phyloP scores from a whole-genome alignment of 2,329 filamentous ascomycete species.

The Pseudopyricularia cyperi region DNA sequence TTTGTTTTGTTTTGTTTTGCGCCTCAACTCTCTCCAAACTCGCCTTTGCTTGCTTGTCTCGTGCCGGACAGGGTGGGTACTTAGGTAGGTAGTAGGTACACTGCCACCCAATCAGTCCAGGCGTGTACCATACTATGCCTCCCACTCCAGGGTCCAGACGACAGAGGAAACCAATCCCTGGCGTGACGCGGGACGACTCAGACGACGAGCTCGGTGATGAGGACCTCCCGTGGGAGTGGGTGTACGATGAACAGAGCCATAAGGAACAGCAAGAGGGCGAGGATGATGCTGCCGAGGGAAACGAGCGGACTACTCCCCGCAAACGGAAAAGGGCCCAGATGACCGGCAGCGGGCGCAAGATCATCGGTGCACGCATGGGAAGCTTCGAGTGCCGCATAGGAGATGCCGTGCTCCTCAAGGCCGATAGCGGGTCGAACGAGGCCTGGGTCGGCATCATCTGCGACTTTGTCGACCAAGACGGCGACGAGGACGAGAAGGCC shows the following conservation, averaged over 20 bases:
- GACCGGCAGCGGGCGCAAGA: conserved; percentile 24
- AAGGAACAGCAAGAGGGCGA: background rate
- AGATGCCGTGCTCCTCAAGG: conserved; percentile 76
- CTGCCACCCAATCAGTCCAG: background rate
- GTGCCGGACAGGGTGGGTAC: too few relatives aligned
- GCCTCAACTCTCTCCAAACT: too few relatives aligned
- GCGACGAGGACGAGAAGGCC: conserved; percentile 59
- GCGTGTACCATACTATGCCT: background rate
- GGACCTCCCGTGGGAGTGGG: conserved; percentile 68
- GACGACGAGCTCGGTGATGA: conserved; percentile 74
- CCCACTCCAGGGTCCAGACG: background rate
- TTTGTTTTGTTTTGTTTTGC: too few relatives aligned
- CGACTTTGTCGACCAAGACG: conserved; percentile 61
- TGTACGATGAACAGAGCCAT: conserved; percentile 36
- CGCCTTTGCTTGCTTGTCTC: too few relatives aligned
- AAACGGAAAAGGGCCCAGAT: background rate
- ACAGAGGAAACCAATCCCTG: conserved; percentile 23
- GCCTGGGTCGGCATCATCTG: conserved; percentile 88
- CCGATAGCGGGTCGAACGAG: conserved; percentile 66
- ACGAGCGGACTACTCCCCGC: background rate
- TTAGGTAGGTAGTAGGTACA: background rate
- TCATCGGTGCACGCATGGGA: conserved; percentile 74
- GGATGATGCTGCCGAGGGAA: background rate
- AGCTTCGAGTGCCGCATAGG: conserved; percentile 69
- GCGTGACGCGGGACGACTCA: conserved; percentile 62